A percentile compares a stretch with the other conserved stretches of the same genome.
These are phyloP conservation scores for Calocybe gangraenosa DNA, from an alignment of 768 basidiomycete species.

Conservation along the genomic window DNA sequence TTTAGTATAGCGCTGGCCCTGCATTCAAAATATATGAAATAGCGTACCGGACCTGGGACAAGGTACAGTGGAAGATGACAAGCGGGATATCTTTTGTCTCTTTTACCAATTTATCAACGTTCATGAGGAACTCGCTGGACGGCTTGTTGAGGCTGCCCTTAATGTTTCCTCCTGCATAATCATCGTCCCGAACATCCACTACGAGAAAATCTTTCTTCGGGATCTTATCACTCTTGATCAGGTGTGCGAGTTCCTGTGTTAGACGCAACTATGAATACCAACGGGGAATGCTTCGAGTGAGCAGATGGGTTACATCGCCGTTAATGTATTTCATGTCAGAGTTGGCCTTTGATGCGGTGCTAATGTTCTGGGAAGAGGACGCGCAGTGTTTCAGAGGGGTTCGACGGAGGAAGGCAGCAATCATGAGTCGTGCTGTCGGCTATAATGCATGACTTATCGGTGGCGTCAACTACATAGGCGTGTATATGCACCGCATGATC, in stretches of 20 bases:
- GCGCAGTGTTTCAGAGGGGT: too few species aligned
- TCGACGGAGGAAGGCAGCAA: too few species aligned
- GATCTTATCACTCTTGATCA: conserved; percentile 64
- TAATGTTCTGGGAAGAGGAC: not conserved
- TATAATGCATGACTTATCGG: too few species aligned
- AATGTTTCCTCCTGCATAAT: conserved; percentile 78
- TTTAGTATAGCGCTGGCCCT: not conserved
- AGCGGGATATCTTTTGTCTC: conserved; percentile 57
- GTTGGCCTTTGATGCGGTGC: not conserved
- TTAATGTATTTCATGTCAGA: conserved; percentile 19
- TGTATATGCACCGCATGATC: too few species aligned
- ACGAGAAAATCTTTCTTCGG: conserved; percentile 66
- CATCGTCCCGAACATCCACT: conserved; percentile 84
- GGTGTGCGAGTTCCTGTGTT: conserved; percentile 64
- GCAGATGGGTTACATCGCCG: conserved; percentile 14
- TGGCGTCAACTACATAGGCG: too few species aligned
- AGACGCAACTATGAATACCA: not conserved
- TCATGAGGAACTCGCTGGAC: conserved; percentile 51
- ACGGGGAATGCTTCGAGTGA: not conserved
- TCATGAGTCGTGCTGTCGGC: too few species aligned
- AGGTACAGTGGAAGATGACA: conserved; percentile 75
- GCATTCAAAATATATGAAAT: not conserved
- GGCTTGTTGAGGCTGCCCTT: conserved; percentile 59
- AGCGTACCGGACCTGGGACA: conserved; percentile 73
- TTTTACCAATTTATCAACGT: conserved; percentile 55